Evolutionary conservation across 495 filamentous ascomycete genomes (phyloP).

Genomic region (Staphylotrichum longicolle): DNA sequence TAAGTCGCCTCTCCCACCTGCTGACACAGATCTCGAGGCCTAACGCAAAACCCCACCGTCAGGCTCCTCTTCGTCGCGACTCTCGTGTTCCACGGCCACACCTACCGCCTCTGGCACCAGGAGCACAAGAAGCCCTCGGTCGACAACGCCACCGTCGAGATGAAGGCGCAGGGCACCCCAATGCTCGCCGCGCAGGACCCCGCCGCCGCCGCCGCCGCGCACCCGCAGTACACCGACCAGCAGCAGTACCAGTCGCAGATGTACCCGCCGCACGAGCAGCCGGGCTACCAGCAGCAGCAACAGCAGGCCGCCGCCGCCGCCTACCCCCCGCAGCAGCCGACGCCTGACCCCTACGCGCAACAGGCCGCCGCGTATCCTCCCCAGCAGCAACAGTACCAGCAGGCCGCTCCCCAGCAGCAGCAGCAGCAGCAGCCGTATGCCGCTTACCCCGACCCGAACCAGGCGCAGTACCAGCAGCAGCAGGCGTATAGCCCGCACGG

Average conservation of each 20-base stretch:
- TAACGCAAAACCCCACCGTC: background rate
- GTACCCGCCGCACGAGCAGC: conserved; percentile 20
- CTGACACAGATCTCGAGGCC: too few species aligned
- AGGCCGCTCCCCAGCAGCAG: background rate
- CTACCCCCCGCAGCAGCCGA: conserved; percentile 5
- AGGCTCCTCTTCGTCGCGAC: conserved; percentile 47
- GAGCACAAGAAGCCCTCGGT: conserved; percentile 25
- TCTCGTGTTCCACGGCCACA: conserved; percentile 43
- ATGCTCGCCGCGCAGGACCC: conserved; percentile 29
- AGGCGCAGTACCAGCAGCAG: conserved; percentile 11
- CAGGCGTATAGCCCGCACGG: conserved; percentile 19
- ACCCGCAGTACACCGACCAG: conserved; percentile 30
- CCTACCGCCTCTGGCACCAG: conserved; percentile 40
- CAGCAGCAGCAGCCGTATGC: conserved; percentile 6
- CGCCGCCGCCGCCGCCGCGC: conserved; percentile 18
- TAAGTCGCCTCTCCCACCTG: conserved; percentile 16
- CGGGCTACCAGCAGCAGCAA: conserved; percentile 2
- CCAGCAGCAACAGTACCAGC: conserved; percentile 6
- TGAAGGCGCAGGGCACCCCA: conserved; percentile 34
- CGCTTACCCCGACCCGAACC: conserved; percentile 12
- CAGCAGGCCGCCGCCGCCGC: background rate
- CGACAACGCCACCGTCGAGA: conserved; percentile 37
- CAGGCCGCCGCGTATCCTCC: background rate
- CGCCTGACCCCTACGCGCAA: conserved; percentile 7
- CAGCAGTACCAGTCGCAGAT: conserved; percentile 24